Evolutionary conservation across 1,284 basidiomycete genomes (phyloP).

Genomic region (Coniferiporia sulphurascens): DNA sequence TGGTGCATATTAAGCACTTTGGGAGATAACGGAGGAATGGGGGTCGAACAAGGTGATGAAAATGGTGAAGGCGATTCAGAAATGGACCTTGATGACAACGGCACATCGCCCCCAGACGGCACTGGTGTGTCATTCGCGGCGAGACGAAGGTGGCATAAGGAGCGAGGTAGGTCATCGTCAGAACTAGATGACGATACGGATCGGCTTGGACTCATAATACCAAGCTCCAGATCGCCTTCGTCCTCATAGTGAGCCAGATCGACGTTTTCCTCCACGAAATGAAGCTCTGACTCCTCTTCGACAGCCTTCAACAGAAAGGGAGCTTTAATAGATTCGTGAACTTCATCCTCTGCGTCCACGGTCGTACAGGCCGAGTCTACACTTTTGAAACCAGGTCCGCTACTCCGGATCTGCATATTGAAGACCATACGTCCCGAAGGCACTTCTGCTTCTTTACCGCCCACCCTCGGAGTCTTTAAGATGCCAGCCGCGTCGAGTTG

Average conservation of each 20-base stretch:
- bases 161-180: conserved; percentile 40
- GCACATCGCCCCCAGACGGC: conserved; percentile 16
- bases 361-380: conserved; percentile 56
- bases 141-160: conserved; percentile 30
- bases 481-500: conserved; percentile 15
- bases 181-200: conserved; percentile 52
- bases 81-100: conserved; percentile 23
- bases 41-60: conserved; percentile 27
- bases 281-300: conserved; percentile 49
- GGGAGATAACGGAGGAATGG: conserved; percentile 23
- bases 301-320: conserved; percentile 50
- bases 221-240: conserved; percentile 56
- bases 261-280: conserved; percentile 44
- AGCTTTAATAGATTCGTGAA: conserved; percentile 35
- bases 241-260: conserved; percentile 64
- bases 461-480: conserved; percentile 13
- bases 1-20: conserved; percentile 26
- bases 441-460: not conserved
- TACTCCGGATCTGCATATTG: conserved; percentile 27
- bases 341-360: conserved; percentile 60
- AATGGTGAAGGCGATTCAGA: conserved; percentile 28
- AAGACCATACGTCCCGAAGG: not conserved
- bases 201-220: conserved; percentile 39
- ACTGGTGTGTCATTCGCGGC: conserved; percentile 10
- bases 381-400: conserved; percentile 53